Conservation (phyloP, 129 eudicot genomes). For the Flaveria trinervia region DNA sequence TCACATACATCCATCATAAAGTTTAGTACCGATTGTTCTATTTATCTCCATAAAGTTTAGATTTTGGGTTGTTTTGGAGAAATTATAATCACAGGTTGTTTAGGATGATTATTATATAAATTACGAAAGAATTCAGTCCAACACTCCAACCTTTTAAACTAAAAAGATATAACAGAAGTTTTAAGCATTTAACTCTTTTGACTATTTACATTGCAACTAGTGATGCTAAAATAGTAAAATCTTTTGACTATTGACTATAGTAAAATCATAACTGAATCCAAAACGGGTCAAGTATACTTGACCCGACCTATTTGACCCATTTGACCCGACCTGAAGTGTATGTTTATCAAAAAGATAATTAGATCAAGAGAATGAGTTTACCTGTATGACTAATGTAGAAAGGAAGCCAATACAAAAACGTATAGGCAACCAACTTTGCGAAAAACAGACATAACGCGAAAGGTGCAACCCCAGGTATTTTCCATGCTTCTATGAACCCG, state of each 20-base stretch:
- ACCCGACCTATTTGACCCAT: neutral
- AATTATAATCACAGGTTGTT: too few relatives aligned
- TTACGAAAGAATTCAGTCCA: too few relatives aligned
- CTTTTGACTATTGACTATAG: neutral
- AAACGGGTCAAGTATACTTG: neutral
- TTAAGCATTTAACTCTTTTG: neutral
- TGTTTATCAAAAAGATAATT: neutral
- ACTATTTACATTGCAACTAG: too few relatives aligned
- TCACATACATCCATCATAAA: neutral
- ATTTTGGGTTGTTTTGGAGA: too few relatives aligned
- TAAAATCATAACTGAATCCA: neutral
- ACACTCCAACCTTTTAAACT: too few relatives aligned
- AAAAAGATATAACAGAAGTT: neutral
- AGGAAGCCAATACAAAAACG: constrained; percentile 96
- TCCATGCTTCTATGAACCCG: constrained; percentile 91
- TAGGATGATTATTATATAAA: too few relatives aligned
- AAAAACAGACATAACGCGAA: constrained; percentile 92
- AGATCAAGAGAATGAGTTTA: constrained; percentile 23
- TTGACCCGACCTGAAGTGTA: neutral
- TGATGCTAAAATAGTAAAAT: too few relatives aligned
- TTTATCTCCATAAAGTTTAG: neutral
- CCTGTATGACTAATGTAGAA: constrained; percentile 96
- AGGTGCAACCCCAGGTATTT: constrained; percentile 93
- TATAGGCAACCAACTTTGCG: constrained; percentile 91
- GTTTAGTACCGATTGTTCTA: neutral